Percentiles rank a stretch among this genome's conserved stretches.
phyloP scores from a whole-genome alignment of 1,284 basidiomycete genomes.

The Chondrostereum purpureum region DNA sequence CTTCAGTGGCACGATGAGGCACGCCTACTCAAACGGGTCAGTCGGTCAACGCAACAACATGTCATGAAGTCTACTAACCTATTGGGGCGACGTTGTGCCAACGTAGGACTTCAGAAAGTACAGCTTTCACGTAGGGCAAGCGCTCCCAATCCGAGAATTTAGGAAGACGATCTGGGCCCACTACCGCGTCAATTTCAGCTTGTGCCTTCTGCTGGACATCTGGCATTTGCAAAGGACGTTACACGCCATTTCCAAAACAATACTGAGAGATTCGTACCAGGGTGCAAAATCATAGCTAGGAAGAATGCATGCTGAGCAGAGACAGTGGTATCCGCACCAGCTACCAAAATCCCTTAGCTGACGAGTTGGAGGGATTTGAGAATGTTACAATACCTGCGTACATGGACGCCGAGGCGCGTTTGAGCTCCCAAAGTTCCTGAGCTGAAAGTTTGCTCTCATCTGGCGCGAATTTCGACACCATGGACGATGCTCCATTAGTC shows the following conservation, averaged over 20 bases:
- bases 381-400: constrained; percentile 26
- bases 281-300: constrained; percentile 33
- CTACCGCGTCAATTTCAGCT: constrained; percentile 33
- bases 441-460: constrained; percentile 19
- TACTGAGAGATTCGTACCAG: background rate
- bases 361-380: background rate
- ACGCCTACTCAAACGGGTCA: constrained; percentile 27
- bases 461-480: constrained; percentile 29
- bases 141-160: constrained; percentile 27
- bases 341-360: too few relatives aligned
- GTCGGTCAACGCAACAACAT: background rate
- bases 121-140: constrained; percentile 33
- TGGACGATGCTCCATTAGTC: constrained; percentile 30
- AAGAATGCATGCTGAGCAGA: constrained; percentile 32
- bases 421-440: constrained; percentile 29
- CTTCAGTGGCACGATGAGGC: constrained; percentile 27
- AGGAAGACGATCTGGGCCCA: constrained; percentile 33
- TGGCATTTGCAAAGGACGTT: constrained; percentile 12
- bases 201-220: constrained; percentile 36
- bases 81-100: constrained; percentile 30
- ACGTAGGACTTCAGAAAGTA: constrained; percentile 34
- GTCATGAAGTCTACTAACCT: constrained; percentile 14
- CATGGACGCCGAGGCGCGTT: constrained; percentile 31
- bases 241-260: background rate
- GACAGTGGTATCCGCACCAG: constrained; percentile 34